Evolutionary conservation across 495 filamentous ascomycete genomes (phyloP).

Genomic region (Opeltia flavorubescens): DNA sequence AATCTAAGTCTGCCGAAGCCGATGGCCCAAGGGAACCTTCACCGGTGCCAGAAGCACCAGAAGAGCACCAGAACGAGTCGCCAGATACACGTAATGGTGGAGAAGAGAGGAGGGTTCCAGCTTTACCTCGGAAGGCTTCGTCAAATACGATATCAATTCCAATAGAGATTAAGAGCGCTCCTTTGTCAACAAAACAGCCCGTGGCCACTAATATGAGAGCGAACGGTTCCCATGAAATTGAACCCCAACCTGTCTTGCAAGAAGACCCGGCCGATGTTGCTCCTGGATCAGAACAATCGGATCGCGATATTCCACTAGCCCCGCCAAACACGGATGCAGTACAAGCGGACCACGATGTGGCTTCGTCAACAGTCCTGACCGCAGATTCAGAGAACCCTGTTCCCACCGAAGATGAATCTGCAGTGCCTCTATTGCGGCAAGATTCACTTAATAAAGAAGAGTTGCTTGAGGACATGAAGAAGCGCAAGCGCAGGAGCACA

Average conservation of each 20-base stretch:
- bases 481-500: constrained; percentile 60
- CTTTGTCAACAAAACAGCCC: too few species aligned
- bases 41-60: neutral
- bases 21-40: neutral
- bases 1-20: neutral
- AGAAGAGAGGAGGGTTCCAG: too few species aligned
- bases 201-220: too few species aligned
- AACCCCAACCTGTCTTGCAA: too few species aligned
- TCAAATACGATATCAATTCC: too few species aligned
- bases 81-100: too few species aligned
- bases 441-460: constrained; percentile 17
- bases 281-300: too few species aligned
- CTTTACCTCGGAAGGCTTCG: too few species aligned
- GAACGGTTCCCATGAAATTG: too few species aligned
- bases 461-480: constrained; percentile 44
- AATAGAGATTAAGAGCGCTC: too few species aligned
- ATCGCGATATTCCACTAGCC: too few species aligned
- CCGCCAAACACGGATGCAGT: neutral
- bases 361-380: neutral
- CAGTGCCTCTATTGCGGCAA: neutral
- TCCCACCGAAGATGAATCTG: constrained; percentile 18
- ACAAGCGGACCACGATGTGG: neutral
- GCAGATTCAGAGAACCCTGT: constrained; percentile 11
- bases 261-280: too few species aligned
- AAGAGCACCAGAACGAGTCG: neutral